A percentile compares a stretch with the other conserved stretches of the same genome.
Evolutionary conservation across 2,329 filamentous ascomycete genomes (phyloP).

Genomic region (Fusarium sp.): DNA sequence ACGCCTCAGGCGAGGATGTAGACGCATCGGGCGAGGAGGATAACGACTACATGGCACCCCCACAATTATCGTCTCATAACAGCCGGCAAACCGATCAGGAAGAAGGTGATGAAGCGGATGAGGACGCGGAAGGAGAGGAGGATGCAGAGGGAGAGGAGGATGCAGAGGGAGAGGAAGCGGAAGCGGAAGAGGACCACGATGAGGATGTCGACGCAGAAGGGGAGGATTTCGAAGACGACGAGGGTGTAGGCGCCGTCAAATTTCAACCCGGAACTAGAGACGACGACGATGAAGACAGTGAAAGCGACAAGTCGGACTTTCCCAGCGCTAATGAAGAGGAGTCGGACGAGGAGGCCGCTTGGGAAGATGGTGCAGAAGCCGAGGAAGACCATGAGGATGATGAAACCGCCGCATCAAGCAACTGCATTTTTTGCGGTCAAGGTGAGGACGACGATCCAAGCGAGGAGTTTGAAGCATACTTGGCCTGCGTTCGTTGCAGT

Average conservation of each 20-base stretch:
- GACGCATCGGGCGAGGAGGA: constrained; percentile 58
- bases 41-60: constrained; percentile 46
- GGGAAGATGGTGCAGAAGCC: constrained; percentile 68
- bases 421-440: constrained; percentile 80
- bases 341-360: constrained; percentile 56
- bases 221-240: constrained; percentile 58
- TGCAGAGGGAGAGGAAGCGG: constrained; percentile 48
- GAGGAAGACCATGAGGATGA: constrained; percentile 66
- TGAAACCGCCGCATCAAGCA: constrained; percentile 58
- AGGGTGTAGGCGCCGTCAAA: constrained; percentile 68
- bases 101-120: constrained; percentile 47
- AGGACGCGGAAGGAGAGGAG: constrained; percentile 49
- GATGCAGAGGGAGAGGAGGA: constrained; percentile 47
- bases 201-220: constrained; percentile 49
- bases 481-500: constrained; percentile 81
- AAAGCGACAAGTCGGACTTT: constrained; percentile 59
- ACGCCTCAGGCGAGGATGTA: constrained; percentile 56
- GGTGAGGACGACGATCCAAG: constrained; percentile 85
- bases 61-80: constrained; percentile 42
- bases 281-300: constrained; percentile 62
- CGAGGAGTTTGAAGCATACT: constrained; percentile 82
- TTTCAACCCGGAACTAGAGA: constrained; percentile 61
- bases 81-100: constrained; percentile 48
- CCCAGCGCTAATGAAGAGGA: constrained; percentile 65
- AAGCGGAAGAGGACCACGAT: constrained; percentile 50